Conservation (phyloP, 805 yeast genomes). For the Pichia thaimueangensis region DNA sequence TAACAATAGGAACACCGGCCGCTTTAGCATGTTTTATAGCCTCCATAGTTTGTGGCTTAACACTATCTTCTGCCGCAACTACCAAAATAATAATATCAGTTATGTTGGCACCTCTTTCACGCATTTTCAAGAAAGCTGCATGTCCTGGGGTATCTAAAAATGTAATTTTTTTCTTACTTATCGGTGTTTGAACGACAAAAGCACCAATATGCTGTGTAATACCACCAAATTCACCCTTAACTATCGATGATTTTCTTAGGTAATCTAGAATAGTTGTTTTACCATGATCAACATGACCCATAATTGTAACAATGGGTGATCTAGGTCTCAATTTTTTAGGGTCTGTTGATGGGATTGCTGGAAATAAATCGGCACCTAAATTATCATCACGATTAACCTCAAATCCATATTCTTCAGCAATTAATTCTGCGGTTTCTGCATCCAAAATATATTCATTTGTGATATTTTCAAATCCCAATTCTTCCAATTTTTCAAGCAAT, state of each 20-base stretch:
- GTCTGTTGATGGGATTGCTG: constrained; percentile 47
- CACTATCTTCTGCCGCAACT: constrained; percentile 96
- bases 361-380: constrained; percentile 54
- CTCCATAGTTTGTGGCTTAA: constrained; percentile 95
- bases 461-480: constrained; percentile 65
- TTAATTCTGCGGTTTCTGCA: constrained; percentile 74
- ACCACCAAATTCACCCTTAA: constrained; percentile 85
- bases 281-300: constrained; percentile 99
- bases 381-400: constrained; percentile 52
- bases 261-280: constrained; percentile 90
- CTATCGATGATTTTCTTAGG: constrained; percentile 79
- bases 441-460: constrained; percentile 78
- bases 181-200: constrained; percentile 76
- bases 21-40: constrained; percentile 89
- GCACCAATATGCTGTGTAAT: constrained; percentile 99
- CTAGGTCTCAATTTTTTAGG: constrained; percentile 48
- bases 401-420: constrained; percentile 85
- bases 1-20: constrained; percentile 76
- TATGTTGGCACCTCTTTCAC: constrained; percentile 91
- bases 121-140: constrained; percentile 92
- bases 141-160: constrained; percentile 98
- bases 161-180: constrained; percentile 69
- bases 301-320: constrained; percentile 93
- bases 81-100: constrained; percentile 91
- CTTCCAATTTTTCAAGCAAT: constrained; percentile 50